A percentile compares a stretch with the other conserved stretches of the same genome.
phyloP scores from a whole-genome alignment of 2,329 filamentous ascomycete species.

The Cordyceps cateniannulata region DNA sequence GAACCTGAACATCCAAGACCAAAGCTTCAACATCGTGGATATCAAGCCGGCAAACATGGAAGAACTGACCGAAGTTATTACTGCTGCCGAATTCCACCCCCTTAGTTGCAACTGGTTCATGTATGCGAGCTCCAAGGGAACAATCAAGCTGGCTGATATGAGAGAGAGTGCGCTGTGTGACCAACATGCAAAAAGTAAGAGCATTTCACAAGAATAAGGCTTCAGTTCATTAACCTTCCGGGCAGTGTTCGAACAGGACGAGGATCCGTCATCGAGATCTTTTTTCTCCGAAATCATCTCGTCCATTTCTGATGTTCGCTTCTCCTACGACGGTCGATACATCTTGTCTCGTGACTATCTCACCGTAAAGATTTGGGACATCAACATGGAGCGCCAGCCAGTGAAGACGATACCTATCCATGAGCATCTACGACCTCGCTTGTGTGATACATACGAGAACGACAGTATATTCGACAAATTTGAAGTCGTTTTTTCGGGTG shows the following conservation, averaged over 20 bases:
- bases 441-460: slow-evolving; percentile 98
- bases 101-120: slow-evolving; percentile 99
- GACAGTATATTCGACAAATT: slow-evolving; percentile 99
- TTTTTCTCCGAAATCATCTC: slow-evolving; percentile 99
- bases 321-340: slow-evolving; percentile 93
- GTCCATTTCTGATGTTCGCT: slow-evolving; percentile 96
- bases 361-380: slow-evolving; percentile 99
- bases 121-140: slow-evolving; percentile 98
- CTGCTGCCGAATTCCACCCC: slow-evolving; percentile 94
- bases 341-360: slow-evolving; percentile 97
- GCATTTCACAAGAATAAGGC: background rate
- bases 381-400: slow-evolving; percentile 96
- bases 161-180: slow-evolving; percentile 93
- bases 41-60: slow-evolving; percentile 99
- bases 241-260: slow-evolving; percentile 95
- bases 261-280: slow-evolving; percentile 91
- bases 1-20: slow-evolving; percentile 98
- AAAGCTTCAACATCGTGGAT: slow-evolving; percentile 99
- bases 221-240: slow-evolving; percentile 18
- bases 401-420: slow-evolving; percentile 99
- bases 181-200: slow-evolving; percentile 82
- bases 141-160: slow-evolving; percentile 98
- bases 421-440: slow-evolving; percentile 85
- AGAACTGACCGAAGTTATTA: slow-evolving; percentile 97
- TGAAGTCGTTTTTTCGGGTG: slow-evolving; percentile 96